A percentile compares a stretch with the other conserved stretches of the same genome.
phyloP scores from a whole-genome alignment of 2,329 filamentous ascomycete genomes.

The Cladosporium sp. region DNA sequence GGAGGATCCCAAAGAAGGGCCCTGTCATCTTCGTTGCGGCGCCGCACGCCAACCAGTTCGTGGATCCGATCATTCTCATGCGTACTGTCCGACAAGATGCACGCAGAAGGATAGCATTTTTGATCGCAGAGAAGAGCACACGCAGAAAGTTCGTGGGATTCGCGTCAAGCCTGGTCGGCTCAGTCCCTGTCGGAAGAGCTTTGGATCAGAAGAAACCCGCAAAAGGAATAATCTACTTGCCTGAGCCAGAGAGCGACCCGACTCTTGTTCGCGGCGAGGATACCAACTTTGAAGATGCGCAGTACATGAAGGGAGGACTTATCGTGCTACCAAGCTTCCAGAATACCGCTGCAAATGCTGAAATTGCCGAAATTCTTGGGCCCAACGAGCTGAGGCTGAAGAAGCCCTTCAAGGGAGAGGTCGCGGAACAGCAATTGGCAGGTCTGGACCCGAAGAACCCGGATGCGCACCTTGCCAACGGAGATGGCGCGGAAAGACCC shows the following conservation, averaged over 20 bases:
- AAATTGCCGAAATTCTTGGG: slow-evolving; percentile 76
- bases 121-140: slow-evolving; percentile 95
- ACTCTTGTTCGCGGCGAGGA: slow-evolving; percentile 73
- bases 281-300: slow-evolving; percentile 70
- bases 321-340: slow-evolving; percentile 82
- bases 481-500: slow-evolving; percentile 49
- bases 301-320: slow-evolving; percentile 74
- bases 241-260: slow-evolving; percentile 80
- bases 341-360: slow-evolving; percentile 73
- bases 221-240: slow-evolving; percentile 77
- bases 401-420: slow-evolving; percentile 75
- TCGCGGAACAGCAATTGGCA: slow-evolving; percentile 75
- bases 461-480: slow-evolving; percentile 38
- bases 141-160: slow-evolving; percentile 83
- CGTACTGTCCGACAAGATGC: slow-evolving; percentile 83
- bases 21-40: slow-evolving; percentile 94
- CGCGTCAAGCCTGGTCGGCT: slow-evolving; percentile 77
- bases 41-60: slow-evolving; percentile 97
- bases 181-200: slow-evolving; percentile 87
- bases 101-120: slow-evolving; percentile 80
- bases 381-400: slow-evolving; percentile 80
- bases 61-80: slow-evolving; percentile 91
- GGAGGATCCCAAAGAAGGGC: slow-evolving; percentile 85
- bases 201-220: slow-evolving; percentile 82
- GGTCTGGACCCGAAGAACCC: slow-evolving; percentile 67